Evolutionary conservation across 345 rosid genomes (phyloP).

Genomic region (Hirschfeldia incana): DNA sequence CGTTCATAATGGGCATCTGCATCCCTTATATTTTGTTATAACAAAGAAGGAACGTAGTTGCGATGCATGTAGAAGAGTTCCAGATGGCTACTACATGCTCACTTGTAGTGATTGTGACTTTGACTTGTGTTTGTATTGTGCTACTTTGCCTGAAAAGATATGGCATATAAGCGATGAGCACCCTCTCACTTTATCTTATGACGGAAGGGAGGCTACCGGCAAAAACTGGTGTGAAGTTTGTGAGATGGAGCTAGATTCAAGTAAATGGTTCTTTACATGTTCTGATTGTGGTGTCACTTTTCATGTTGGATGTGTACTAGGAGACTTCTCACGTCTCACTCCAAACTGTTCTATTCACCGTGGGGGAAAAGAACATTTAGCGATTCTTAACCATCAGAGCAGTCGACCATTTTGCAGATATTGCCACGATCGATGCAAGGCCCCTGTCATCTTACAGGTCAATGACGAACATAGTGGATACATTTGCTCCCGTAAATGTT

Average conservation of each 20-base stretch:
- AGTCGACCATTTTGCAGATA: background rate
- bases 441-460: background rate
- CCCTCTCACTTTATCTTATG: conserved; percentile 2
- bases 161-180: conserved; percentile 13
- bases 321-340: conserved; percentile 9
- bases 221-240: conserved; percentile 7
- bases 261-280: background rate
- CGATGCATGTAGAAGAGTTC: background rate
- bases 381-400: background rate
- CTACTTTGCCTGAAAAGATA: background rate
- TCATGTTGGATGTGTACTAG: conserved; percentile 2
- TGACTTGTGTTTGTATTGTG: background rate
- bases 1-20: background rate
- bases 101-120: background rate
- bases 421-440: conserved; percentile 27
- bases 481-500: background rate
- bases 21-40: background rate
- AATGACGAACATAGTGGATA: background rate
- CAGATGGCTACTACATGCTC: background rate
- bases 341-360: background rate
- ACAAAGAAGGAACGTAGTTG: background rate
- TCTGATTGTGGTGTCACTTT: background rate
- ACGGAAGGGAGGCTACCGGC: background rate
- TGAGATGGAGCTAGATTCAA: background rate
- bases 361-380: background rate